phyloP scores from a whole-genome alignment of 345 rosid species.

The Sonneratia caseolaris region DNA sequence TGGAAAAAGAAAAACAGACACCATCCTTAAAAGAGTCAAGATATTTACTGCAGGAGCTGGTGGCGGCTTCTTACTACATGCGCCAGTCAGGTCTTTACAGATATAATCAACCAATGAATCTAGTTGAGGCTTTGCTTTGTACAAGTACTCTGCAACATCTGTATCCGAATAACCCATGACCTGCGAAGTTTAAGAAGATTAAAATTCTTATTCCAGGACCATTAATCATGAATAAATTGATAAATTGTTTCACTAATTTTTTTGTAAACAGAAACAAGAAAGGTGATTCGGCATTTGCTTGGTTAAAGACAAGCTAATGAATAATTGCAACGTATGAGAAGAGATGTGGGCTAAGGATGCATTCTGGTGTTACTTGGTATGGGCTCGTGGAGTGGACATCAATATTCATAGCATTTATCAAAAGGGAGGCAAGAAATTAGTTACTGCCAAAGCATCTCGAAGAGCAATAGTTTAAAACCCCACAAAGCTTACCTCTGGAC shows the following conservation, averaged over 20 bases:
- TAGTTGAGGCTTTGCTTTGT: constrained; percentile 53
- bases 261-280: background rate
- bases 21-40: background rate
- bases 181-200: constrained; percentile 25
- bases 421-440: background rate
- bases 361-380: background rate
- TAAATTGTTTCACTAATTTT: background rate
- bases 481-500: constrained; percentile 51
- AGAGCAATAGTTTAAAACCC: background rate
- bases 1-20: background rate
- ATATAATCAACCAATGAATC: constrained; percentile 50
- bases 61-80: constrained; percentile 69
- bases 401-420: background rate
- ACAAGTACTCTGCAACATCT: constrained; percentile 81
- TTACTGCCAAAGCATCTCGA: background rate
- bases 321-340: background rate
- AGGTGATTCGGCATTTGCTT: too few species aligned
- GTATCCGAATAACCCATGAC: constrained; percentile 89
- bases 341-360: background rate
- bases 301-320: background rate
- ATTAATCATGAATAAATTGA: background rate
- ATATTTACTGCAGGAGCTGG: constrained; percentile 65
- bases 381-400: background rate
- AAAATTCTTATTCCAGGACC: constrained; percentile 25
- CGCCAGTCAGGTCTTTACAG: constrained; percentile 61